These are phyloP conservation scores for Pythium brassicae DNA, from an alignment of 352 stramenopile genomes.

Conservation along the genomic window DNA sequence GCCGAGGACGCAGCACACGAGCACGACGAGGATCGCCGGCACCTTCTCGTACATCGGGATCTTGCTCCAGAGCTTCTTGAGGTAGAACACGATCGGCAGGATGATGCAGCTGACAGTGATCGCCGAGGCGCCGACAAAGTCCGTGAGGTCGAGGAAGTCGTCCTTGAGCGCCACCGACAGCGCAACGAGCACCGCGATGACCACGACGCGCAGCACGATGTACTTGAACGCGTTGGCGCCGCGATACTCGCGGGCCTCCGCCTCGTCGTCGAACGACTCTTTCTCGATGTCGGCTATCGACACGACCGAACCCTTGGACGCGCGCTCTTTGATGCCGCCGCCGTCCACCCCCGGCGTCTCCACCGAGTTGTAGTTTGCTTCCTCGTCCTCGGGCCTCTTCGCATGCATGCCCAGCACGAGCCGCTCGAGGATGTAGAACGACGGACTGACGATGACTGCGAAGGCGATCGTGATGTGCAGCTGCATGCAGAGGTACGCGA, in stretches of 20 bases:
- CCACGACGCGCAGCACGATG: neutral
- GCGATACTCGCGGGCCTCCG: conserved; percentile 21
- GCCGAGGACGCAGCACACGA: conserved; percentile 10
- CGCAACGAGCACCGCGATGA: conserved; percentile 7
- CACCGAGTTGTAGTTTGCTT: conserved; percentile 9
- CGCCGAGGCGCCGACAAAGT: conserved; percentile 19
- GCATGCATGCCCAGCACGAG: conserved; percentile 63
- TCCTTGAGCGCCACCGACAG: conserved; percentile 12
- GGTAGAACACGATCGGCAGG: conserved; percentile 19
- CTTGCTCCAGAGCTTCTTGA: neutral
- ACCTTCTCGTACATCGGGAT: conserved; percentile 15
- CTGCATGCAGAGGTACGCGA: conserved; percentile 58
- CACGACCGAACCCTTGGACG: conserved; percentile 14
- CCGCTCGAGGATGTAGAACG: conserved; percentile 60
- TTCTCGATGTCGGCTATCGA: conserved; percentile 21
- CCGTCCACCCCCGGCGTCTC: conserved; percentile 5
- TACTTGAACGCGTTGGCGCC: conserved; percentile 18
- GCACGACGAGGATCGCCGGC: conserved; percentile 8
- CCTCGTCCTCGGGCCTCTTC: conserved; percentile 16
- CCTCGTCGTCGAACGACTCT: conserved; percentile 11
- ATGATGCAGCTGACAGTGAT: conserved; percentile 19
- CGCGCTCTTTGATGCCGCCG: conserved; percentile 13
- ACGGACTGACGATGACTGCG: conserved; percentile 44
- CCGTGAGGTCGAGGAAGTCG: conserved; percentile 16
- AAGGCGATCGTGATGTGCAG: conserved; percentile 45